phyloP scores from a whole-genome alignment of 345 rosid species.

The Acer saccharum region DNA sequence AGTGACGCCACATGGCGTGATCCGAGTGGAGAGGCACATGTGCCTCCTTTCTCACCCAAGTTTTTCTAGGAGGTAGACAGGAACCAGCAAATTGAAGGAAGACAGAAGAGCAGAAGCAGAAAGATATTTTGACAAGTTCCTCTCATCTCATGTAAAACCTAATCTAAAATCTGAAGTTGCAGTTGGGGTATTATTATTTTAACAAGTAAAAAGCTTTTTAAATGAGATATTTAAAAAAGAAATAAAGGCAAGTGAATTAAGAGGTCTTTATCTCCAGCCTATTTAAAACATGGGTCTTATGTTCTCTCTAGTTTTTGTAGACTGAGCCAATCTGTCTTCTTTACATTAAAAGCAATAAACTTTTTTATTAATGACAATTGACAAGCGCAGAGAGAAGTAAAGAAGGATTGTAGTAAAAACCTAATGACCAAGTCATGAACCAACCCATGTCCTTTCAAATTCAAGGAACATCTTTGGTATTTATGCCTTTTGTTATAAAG shows the following conservation, averaged over 20 bases:
- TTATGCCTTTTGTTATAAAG: conserved; percentile 31
- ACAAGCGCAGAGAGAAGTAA: conserved; percentile 32
- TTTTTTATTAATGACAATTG: conserved; percentile 46
- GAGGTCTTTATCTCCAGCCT: neutral
- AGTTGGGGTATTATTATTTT: conserved; percentile 9
- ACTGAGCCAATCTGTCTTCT: conserved; percentile 30
- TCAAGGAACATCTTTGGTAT: conserved; percentile 35
- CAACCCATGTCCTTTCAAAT: conserved; percentile 60
- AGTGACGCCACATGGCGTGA: no score
- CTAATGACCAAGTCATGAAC: conserved; percentile 33
- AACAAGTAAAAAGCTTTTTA: no score
- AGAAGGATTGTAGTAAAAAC: conserved; percentile 34
- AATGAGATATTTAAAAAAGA: no score
- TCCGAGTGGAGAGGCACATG: neutral
- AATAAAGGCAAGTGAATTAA: no score
- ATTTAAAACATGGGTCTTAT: conserved; percentile 37
- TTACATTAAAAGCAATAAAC: conserved; percentile 38
- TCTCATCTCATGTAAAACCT: neutral
- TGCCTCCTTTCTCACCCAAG: neutral
- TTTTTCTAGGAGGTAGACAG: conserved; percentile 17
- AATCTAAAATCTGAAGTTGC: conserved; percentile 26
- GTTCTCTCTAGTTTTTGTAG: conserved; percentile 37
- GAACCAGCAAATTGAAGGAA: conserved; percentile 27
- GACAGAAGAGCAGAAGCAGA: conserved; percentile 30
- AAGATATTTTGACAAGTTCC: conserved; percentile 26